Evolutionary conservation across 2,329 filamentous ascomycete genomes (phyloP).

Genomic region (Allantophomopsis lycopodina): DNA sequence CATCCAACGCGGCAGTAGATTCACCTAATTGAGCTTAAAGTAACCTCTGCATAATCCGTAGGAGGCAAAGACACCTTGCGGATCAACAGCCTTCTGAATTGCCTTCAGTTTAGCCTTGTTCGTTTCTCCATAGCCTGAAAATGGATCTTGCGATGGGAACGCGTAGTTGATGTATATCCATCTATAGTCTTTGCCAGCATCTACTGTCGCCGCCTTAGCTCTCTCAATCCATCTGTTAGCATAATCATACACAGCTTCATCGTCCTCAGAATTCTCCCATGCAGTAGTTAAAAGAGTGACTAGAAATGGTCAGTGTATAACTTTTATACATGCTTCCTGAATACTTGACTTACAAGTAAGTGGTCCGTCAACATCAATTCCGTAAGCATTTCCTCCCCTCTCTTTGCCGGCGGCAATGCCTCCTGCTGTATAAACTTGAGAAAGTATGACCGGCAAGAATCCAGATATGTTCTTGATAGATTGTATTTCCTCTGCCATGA

Average conservation of each 20-base stretch:
- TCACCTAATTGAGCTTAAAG: too few species aligned
- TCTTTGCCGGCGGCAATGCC: slow-evolving; percentile 21
- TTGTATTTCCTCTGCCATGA: too few species aligned
- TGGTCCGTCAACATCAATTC: slow-evolving; percentile 6
- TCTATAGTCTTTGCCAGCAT: slow-evolving; percentile 1
- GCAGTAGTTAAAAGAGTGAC: slow-evolving; percentile 11
- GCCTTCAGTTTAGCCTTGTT: slow-evolving; percentile 21
- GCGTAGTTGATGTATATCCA: slow-evolving; percentile 31
- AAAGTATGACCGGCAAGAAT: slow-evolving; percentile 6
- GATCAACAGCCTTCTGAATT: slow-evolving; percentile 21
- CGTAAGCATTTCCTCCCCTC: slow-evolving; percentile 17
- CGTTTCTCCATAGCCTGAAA: slow-evolving; percentile 25
- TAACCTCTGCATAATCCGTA: too few species aligned
- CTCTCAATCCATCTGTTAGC: slow-evolving; percentile 1
- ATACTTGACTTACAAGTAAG: slow-evolving; percentile 1
- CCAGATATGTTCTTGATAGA: slow-evolving; percentile 4
- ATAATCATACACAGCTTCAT: slow-evolving; percentile 17
- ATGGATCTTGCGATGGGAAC: slow-evolving; percentile 23
- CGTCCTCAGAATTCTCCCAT: slow-evolving; percentile 18
- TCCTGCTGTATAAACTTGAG: slow-evolving; percentile 27
- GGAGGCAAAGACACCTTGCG: slow-evolving; percentile 2
- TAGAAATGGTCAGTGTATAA: background rate
- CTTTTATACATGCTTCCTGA: slow-evolving; percentile 1
- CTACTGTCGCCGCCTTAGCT: background rate
- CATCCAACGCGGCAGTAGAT: too few species aligned